phyloP scores from a whole-genome alignment of 1,139 yeast species.

The Magnusiomyces fungicola region DNA sequence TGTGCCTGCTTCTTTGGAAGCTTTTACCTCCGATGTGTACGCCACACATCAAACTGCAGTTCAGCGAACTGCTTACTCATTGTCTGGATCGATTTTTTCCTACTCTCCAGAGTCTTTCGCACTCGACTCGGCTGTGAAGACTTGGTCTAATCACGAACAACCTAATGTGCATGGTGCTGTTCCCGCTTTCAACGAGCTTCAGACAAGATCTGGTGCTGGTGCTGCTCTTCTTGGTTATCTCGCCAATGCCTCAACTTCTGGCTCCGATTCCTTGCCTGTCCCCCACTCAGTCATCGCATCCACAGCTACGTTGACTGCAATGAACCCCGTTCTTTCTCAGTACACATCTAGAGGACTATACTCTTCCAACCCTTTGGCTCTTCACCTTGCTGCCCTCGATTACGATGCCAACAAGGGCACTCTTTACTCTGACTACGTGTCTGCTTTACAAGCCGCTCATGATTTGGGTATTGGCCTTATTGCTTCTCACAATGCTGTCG shows the following conservation, averaged over 20 bases:
- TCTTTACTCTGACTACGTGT: constrained; percentile 59
- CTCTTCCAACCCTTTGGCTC: constrained; percentile 40
- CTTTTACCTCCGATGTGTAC: constrained; percentile 24
- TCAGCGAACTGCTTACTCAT: constrained; percentile 57
- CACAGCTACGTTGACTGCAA: constrained; percentile 57
- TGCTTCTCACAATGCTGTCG: constrained; percentile 46
- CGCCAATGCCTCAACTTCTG: constrained; percentile 21
- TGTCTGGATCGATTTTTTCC: constrained; percentile 59
- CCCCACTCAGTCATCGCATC: constrained; percentile 50
- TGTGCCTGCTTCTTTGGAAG: constrained; percentile 20
- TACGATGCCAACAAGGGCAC: constrained; percentile 47
- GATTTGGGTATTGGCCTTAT: constrained; percentile 63
- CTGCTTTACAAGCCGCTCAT: constrained; percentile 58
- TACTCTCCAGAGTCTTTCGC: constrained; percentile 59
- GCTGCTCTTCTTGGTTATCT: constrained; percentile 68
- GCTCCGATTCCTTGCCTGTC: constrained; percentile 14
- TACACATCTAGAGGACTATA: constrained; percentile 30
- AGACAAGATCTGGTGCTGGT: constrained; percentile 82
- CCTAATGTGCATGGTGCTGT: constrained; percentile 48
- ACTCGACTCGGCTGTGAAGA: constrained; percentile 51
- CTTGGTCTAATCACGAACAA: constrained; percentile 48
- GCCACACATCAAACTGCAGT: constrained; percentile 56
- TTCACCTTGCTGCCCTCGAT: constrained; percentile 67
- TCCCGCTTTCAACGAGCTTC: constrained; percentile 54
- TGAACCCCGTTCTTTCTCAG: constrained; percentile 49